Evolutionary conservation across 306 rosid species (phyloP), one percentile per base, ranked within the genome.

Genomic region (Ormosia emarginata): DNA sequence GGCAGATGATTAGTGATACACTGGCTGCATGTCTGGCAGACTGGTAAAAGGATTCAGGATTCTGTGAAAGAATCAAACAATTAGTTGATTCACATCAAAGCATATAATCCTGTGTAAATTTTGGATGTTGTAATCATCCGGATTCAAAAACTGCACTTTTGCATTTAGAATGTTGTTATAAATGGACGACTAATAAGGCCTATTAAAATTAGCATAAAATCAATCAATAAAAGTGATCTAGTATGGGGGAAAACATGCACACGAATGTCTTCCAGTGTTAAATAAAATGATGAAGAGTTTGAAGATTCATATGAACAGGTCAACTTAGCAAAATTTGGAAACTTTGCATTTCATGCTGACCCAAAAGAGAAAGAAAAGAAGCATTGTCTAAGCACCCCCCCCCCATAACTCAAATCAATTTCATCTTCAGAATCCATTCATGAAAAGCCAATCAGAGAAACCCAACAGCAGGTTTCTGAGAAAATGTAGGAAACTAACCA

Each of bases 391-490:
- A 84, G 57, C 86, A 62, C 15, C 65, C 15, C 74, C 15, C 65
- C 15, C 74, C 78, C 43, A 11, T 13, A 57, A 66, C 67, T 68
- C 73, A 65, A 78, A 65, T 65, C 63, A 72, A 43, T 58, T 79
- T 46, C 74, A 80, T 50, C 71, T 59, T 57, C 56, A 75, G 11
- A 82, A 46, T 56, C 62, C 85, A 34, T 18, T 66, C 87, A 32
- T 17, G 18, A 73, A 84, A 79, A 73, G 3, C 44, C 56, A 75
- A 34, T 64, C 46, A 61, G 49, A 59, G 37, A 68, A 80, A 75
- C 47, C 67, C 58, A 84, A 32, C 9, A 73, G 29, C 49, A 72
- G 44, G 57, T 55, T 83, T 77, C 56, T 53, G 80, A 47, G 61
- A 39, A 72, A 67, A 69, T 78, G 73, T 17, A n/a, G 68, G 40